Evolutionary conservation across 2,329 filamentous ascomycete species (phyloP).

Genomic region (Nannizziopsis arthrosporioides): DNA sequence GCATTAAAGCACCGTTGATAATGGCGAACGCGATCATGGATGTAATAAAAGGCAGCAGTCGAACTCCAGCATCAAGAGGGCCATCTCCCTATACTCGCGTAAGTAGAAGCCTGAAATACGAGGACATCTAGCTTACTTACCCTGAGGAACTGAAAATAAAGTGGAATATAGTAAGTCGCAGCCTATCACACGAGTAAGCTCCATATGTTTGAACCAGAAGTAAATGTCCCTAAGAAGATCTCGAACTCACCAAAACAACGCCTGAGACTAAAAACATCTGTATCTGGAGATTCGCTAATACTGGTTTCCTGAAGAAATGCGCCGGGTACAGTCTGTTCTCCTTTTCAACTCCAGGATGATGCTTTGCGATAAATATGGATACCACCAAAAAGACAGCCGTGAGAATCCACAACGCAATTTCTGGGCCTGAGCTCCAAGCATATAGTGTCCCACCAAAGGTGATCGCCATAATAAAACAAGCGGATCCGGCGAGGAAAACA

Average conservation of each 20-base stretch:
- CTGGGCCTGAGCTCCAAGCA: constrained; percentile 35
- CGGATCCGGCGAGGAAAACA: constrained; percentile 32
- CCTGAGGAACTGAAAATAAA: constrained; percentile 42
- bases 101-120: not conserved
- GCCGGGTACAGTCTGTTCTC: constrained; percentile 40
- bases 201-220: not conserved
- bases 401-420: constrained; percentile 40
- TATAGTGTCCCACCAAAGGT: constrained; percentile 41
- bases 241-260: constrained; percentile 16
- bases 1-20: not conserved
- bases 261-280: constrained; percentile 19
- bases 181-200: not conserved
- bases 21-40: not conserved
- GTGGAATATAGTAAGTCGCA: constrained; percentile 42
- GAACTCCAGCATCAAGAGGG: constrained; percentile 15
- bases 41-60: constrained; percentile 24
- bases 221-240: no score
- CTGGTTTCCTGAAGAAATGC: constrained; percentile 32
- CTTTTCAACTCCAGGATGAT: constrained; percentile 32
- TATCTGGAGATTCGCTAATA: not conserved
- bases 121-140: constrained; percentile 1
- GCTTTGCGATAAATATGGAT: constrained; percentile 38
- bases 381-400: constrained; percentile 35
- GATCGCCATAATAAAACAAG: constrained; percentile 37
- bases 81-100: not conserved